Evolutionary conservation across 306 rosid genomes (phyloP), one percentile per base, ranked within the genome.

Genomic region (Vigna angularis): DNA sequence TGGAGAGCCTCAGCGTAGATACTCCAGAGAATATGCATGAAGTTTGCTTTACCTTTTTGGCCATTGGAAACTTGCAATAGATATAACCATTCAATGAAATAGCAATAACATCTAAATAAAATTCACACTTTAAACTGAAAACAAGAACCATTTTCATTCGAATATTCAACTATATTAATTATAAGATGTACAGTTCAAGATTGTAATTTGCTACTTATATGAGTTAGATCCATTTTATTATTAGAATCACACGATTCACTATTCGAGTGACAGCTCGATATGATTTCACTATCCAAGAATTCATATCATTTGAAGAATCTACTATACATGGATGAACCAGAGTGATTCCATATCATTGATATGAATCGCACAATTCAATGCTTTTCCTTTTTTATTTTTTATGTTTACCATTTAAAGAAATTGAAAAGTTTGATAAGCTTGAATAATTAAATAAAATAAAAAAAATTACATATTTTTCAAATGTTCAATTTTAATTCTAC

Each of bases 51-150:
- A 52, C 72, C 50, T 38, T 59, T 13, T 10, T 45, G 44, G 22
- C 28, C 73, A 36, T 9, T 10, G 20, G 26, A 62, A 63, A 62
- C 20, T 26, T 48, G 68, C 34, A 68, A 11, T 58, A 65, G 72
- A 38, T 42, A 71, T 12, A 14, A 53, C 16, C 71, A 36, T 48
- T 51, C 48, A 48, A 66, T 0, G 11, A 80, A 65, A 30, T 6
- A 48, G 62, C 45, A 42, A 18, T 18, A 64, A 18, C 30, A 9
- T 47, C 66, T 49, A 28, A 44, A 40, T 42, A 28, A 13, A 53
- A 17, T 28, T 65, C 65, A 7, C 18, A 18, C 34, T 6, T 18
- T 63, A 63, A 59, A 48, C 17, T 45, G 61, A 62, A 74, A 74
- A 47, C 9, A 28, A 4, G 14, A 74, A 45, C 22, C 8, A 2